Base-by-base conservation (phyloP, 176 grass and related monocot genomes). In the Alloteropsis semialata region DNA sequence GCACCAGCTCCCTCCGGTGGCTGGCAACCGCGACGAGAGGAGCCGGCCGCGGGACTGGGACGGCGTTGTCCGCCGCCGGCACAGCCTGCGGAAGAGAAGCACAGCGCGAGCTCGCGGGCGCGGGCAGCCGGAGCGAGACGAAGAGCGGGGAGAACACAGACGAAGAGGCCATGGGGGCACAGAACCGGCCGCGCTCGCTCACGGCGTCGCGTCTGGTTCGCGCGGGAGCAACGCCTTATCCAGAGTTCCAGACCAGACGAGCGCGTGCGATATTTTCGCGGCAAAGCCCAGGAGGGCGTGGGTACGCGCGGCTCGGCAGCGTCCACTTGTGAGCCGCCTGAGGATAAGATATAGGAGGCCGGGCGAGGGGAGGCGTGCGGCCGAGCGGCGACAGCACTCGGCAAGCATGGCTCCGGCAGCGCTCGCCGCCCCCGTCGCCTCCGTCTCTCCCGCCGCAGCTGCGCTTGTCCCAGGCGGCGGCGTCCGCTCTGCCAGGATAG, bases 1-100 rank as follows among this genome's bases (percentile, higher is more conserved):
- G 59, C 64, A 95, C 48, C 30, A 98, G 81, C 63, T 95, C 87
- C 85, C 92, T 90, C 87, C 90, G 90, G 17, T 85, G 79, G 22
- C 62, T 32, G 14, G 8, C 74, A 5, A 76, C 74, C 29, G 84
- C 77, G 50, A 33, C 72, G 34, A 85, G 65, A 8, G 86, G 73
- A 41, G 71, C 46, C 34, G 41, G 43, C 3, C 10, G 55, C 1
- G 72, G 16, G 17, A 14, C 65, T 18, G 19, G 9, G 43, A 12
- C 2, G 25, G 55, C 50, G 65, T 42, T 79, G 59, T 82, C 81
- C 4, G 24, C 15, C 6, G 79, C 17, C 34, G 87, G 32, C 69
- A 38, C 72, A 0, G 45, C 63, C 76, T 75, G 46, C 25, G 72
- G 18, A 1, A 60, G 13, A 67, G 29, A 4, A 3, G 82, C 1